These are phyloP conservation scores for Coleophoma eucalyptorum DNA, from an alignment of 2,329 filamentous ascomycete genomes.

Conservation along the genomic window DNA sequence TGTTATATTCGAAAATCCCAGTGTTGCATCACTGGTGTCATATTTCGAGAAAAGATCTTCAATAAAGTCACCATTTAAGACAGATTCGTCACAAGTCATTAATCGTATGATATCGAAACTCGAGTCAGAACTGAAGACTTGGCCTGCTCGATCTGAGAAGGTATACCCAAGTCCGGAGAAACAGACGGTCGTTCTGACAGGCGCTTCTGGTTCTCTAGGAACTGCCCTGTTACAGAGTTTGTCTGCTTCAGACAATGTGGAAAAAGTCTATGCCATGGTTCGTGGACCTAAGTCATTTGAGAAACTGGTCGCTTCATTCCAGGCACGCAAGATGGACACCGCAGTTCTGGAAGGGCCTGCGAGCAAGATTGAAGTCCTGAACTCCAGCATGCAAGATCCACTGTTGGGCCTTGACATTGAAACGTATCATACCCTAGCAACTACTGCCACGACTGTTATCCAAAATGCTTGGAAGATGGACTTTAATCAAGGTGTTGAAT, in stretches of 20 bases:
- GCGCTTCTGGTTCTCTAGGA: conserved; percentile 21
- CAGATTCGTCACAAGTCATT: conserved; percentile 8
- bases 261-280: conserved; percentile 21
- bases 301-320: conserved; percentile 12
- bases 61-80: not conserved
- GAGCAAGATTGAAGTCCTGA: conserved; percentile 18
- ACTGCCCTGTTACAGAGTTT: conserved; percentile 18
- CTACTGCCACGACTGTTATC: conserved; percentile 20
- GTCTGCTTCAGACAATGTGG: conserved; percentile 9
- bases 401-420: conserved; percentile 21
- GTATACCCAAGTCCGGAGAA: conserved; percentile 8
- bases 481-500: conserved; percentile 23
- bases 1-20: conserved; percentile 25
- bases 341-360: conserved; percentile 12
- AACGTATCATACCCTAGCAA: conserved; percentile 16
- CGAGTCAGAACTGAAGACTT: conserved; percentile 17
- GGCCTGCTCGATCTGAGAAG: conserved; percentile 8
- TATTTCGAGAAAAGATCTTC: conserved; percentile 1
- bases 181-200: conserved; percentile 20
- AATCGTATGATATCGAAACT: conserved; percentile 19
- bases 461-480: conserved; percentile 29
- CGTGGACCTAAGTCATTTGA: conserved; percentile 13
- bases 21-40: not conserved
- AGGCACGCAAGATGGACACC: conserved; percentile 11
- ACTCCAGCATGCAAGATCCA: conserved; percentile 24